Percentiles rank a stretch among this genome's conserved stretches.
Conservation (phyloP, 2,329 filamentous ascomycete genomes). For the Xylariomycetidae sp. region DNA sequence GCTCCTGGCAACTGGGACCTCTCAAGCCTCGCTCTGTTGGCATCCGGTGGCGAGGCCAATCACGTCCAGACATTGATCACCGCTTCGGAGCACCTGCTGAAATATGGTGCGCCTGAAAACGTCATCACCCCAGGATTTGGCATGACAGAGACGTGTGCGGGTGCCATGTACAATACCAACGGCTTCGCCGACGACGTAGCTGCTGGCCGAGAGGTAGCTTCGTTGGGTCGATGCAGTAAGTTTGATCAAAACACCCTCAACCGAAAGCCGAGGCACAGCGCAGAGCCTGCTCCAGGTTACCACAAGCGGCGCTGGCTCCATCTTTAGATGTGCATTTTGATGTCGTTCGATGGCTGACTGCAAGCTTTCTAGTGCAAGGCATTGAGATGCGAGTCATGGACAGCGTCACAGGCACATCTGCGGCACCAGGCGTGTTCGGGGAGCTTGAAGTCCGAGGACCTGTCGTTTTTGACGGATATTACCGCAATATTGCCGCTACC, state of each 20-base stretch:
- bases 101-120: conserved; percentile 25
- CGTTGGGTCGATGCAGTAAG: conserved; percentile 32
- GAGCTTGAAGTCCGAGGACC: conserved; percentile 53
- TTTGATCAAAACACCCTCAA: too few species aligned
- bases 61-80: conserved; percentile 25
- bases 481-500: conserved; percentile 35
- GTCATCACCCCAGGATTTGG: conserved; percentile 38
- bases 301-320: too few species aligned
- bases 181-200: conserved; percentile 35
- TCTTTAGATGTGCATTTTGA: too few species aligned
- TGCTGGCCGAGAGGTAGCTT: conserved; percentile 22
- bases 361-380: conserved; percentile 15
- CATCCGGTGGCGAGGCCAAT: conserved; percentile 43
- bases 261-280: too few species aligned
- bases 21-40: conserved; percentile 23
- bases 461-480: conserved; percentile 60
- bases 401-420: conserved; percentile 8
- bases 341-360: conserved; percentile 12
- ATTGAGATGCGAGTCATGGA: conserved; percentile 26
- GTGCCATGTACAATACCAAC: conserved; percentile 35
- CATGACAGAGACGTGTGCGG: conserved; percentile 49
- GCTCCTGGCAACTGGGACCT: conserved; percentile 39
- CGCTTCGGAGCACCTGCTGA: conserved; percentile 22
- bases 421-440: conserved; percentile 32
- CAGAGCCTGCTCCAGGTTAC: too few species aligned